phyloP scores from a whole-genome alignment of 2,329 filamentous ascomycete species.

The Geosmithia morbida region DNA sequence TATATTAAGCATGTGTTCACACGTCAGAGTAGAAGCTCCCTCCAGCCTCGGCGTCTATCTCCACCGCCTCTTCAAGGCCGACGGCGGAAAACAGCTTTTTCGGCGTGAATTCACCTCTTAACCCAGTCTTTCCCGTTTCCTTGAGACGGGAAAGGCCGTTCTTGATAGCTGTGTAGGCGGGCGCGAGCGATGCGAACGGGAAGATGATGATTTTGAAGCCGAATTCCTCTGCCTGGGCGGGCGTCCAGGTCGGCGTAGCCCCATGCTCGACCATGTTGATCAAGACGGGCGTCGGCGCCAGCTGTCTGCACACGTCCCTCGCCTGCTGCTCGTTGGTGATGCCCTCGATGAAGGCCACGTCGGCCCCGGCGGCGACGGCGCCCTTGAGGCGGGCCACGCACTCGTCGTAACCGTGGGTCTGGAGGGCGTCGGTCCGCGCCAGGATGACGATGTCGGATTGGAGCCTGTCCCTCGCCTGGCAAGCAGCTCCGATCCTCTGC shows the following conservation, averaged over 20 bases:
- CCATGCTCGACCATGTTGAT: conserved; percentile 45
- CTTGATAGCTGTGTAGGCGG: conserved; percentile 26
- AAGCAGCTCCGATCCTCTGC: conserved; percentile 42
- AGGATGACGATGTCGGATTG: conserved; percentile 48
- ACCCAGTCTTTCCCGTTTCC: conserved; percentile 16
- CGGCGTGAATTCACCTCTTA: conserved; percentile 25
- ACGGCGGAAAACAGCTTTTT: conserved; percentile 34
- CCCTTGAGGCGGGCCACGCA: conserved; percentile 32
- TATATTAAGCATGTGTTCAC: no score
- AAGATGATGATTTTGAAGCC: conserved; percentile 47
- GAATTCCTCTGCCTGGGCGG: conserved; percentile 34
- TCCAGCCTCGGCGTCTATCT: conserved; percentile 21
- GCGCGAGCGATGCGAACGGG: conserved; percentile 31
- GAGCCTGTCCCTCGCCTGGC: conserved; percentile 28
- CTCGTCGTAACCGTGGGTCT: conserved; percentile 40
- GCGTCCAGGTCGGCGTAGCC: conserved; percentile 35
- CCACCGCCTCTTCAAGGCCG: conserved; percentile 31
- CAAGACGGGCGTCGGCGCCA: conserved; percentile 34
- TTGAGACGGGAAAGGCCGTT: conserved; percentile 21
- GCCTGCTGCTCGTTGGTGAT: conserved; percentile 35
- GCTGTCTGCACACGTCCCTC: conserved; percentile 24
- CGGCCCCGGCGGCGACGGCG: conserved; percentile 40
- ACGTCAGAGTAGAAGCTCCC: conserved; percentile 1
- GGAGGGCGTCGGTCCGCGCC: conserved; percentile 47
- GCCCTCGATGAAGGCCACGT: conserved; percentile 46